Conservation (phyloP, 768 basidiomycete genomes). For the Hygrophorus russula region DNA sequence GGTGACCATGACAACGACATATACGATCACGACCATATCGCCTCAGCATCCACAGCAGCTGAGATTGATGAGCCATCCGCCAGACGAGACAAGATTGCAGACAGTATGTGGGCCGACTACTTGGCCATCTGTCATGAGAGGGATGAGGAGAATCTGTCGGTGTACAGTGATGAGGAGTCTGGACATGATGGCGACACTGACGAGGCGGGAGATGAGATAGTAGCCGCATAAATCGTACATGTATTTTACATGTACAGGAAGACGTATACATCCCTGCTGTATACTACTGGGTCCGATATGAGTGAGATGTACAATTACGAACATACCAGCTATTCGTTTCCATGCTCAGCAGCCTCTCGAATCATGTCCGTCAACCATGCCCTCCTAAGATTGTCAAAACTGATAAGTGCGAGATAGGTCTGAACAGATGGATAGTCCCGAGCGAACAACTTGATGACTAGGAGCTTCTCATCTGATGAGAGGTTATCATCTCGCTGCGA, state of each 20-base stretch:
- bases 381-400: neutral
- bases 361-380: neutral
- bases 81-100: constrained; percentile 8
- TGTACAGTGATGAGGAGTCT: neutral
- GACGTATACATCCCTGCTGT: neutral
- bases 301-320: neutral
- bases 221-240: neutral
- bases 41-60: neutral
- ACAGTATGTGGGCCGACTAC: constrained; percentile 10
- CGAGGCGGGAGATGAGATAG: neutral
- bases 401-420: neutral
- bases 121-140: neutral
- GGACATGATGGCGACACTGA: neutral
- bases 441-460: neutral
- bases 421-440: neutral
- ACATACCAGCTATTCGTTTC: no score
- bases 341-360: no score
- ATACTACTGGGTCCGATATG: neutral
- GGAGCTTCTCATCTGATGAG: neutral
- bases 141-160: neutral
- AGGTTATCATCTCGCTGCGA: neutral
- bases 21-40: neutral
- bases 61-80: constrained; percentile 3
- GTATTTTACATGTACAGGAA: neutral
- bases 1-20: neutral